These are phyloP conservation scores for Colletotrichum incanum DNA, from an alignment of 2,329 filamentous ascomycete species.

Conservation along the genomic window DNA sequence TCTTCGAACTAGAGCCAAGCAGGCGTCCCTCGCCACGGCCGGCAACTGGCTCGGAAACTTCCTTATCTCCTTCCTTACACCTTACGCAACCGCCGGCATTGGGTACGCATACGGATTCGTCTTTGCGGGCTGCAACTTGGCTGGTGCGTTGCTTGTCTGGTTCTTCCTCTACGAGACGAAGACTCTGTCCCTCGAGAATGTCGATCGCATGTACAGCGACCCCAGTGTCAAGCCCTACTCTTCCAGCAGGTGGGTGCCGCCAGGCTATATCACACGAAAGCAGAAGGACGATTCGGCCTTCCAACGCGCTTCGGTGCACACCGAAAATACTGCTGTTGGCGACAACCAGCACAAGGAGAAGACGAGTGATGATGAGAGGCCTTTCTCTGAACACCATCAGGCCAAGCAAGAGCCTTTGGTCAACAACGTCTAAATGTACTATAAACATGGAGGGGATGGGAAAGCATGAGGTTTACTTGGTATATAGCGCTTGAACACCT, in stretches of 20 bases:
- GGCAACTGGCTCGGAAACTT: slow-evolving; percentile 76
- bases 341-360: slow-evolving; percentile 28
- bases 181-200: slow-evolving; percentile 77
- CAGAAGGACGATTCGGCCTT: slow-evolving; percentile 50
- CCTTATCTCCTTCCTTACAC: slow-evolving; percentile 78
- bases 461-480: neutral
- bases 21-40: slow-evolving; percentile 69
- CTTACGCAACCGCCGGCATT: slow-evolving; percentile 74
- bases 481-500: neutral
- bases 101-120: slow-evolving; percentile 77
- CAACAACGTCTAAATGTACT: slow-evolving; percentile 4
- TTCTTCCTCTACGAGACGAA: slow-evolving; percentile 80
- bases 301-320: slow-evolving; percentile 21
- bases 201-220: slow-evolving; percentile 80
- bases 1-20: slow-evolving; percentile 68
- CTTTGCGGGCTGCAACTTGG: slow-evolving; percentile 74
- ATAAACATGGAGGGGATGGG: neutral
- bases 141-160: slow-evolving; percentile 73
- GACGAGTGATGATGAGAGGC: slow-evolving; percentile 27
- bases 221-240: slow-evolving; percentile 72
- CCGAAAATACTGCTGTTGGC: slow-evolving; percentile 19
- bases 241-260: slow-evolving; percentile 68
- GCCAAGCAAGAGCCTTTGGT: slow-evolving; percentile 13
- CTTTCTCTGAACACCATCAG: slow-evolving; percentile 32
- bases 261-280: slow-evolving; percentile 60